Evolutionary conservation across 352 stramenopile species (phyloP).

Genomic region (Phytopythium oedochilum): DNA sequence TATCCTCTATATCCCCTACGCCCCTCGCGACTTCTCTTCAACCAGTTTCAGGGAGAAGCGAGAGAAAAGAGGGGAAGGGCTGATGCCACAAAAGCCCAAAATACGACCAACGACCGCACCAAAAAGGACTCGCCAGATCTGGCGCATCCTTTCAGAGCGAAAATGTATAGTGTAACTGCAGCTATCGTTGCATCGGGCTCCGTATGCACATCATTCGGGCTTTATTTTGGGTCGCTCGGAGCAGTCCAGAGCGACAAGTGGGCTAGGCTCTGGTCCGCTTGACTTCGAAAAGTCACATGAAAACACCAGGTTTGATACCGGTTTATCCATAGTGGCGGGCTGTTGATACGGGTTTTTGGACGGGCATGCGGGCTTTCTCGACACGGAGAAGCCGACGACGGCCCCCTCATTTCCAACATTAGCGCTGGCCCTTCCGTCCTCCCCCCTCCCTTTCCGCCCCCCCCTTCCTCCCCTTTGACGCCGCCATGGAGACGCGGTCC

Average conservation of each 20-base stretch:
- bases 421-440: not conserved
- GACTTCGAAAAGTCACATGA: not conserved
- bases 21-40: no score
- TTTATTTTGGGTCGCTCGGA: not conserved
- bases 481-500: constrained; percentile 71
- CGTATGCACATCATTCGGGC: not conserved
- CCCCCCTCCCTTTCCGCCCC: not conserved
- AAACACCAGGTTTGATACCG: not conserved
- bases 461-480: not conserved
- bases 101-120: no score
- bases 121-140: no score
- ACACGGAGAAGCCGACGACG: not conserved
- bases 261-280: not conserved
- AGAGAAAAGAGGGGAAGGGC: not conserved
- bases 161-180: not conserved
- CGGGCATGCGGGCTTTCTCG: not conserved
- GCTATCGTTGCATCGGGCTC: not conserved
- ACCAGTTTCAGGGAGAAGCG: not conserved
- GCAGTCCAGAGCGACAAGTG: not conserved
- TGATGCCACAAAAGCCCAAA: no score
- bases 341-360: not conserved
- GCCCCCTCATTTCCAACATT: not conserved
- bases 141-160: not conserved
- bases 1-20: no score
- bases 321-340: not conserved